phyloP scores from a whole-genome alignment of 441 rosid species.

The Geranium incanum region DNA sequence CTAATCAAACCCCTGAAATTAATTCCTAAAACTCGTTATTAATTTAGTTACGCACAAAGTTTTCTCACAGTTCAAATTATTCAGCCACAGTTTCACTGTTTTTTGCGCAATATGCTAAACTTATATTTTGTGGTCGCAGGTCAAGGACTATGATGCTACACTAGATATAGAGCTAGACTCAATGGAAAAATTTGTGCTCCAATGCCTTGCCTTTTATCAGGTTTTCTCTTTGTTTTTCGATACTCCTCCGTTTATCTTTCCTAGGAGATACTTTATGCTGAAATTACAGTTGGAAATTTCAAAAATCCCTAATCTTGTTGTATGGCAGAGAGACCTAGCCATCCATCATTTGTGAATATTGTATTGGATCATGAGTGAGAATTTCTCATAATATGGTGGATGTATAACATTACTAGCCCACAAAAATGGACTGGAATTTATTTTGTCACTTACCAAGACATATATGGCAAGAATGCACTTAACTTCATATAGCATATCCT shows the following conservation, averaged over 20 bases:
- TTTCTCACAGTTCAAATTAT: slow-evolving; percentile 12
- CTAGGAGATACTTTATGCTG: neutral
- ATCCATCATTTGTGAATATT: neutral
- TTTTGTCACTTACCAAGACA: slow-evolving; percentile 1
- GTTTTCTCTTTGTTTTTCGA: slow-evolving; percentile 28
- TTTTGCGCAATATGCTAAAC: slow-evolving; percentile 23
- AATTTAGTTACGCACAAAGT: neutral
- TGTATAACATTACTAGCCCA: slow-evolving; percentile 9
- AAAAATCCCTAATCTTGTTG: neutral
- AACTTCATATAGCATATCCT: neutral
- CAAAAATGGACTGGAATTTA: slow-evolving; percentile 8
- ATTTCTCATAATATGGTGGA: too few relatives aligned
- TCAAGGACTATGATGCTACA: slow-evolving; percentile 92
- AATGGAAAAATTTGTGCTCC: slow-evolving; percentile 93
- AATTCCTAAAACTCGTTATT: neutral
- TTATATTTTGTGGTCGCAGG: slow-evolving; percentile 39
- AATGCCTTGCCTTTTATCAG: slow-evolving; percentile 96
- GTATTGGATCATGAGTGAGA: too few relatives aligned
- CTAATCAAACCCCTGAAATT: too few relatives aligned
- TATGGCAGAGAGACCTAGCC: neutral
- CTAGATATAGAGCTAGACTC: slow-evolving; percentile 89
- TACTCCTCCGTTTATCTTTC: neutral
- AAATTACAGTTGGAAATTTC: neutral
- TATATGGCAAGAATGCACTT: neutral
- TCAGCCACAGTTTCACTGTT: slow-evolving; percentile 9